These are phyloP conservation scores for Elaeagnus macrophylla DNA, from an alignment of 306 rosid genomes.

Conservation along the genomic window DNA sequence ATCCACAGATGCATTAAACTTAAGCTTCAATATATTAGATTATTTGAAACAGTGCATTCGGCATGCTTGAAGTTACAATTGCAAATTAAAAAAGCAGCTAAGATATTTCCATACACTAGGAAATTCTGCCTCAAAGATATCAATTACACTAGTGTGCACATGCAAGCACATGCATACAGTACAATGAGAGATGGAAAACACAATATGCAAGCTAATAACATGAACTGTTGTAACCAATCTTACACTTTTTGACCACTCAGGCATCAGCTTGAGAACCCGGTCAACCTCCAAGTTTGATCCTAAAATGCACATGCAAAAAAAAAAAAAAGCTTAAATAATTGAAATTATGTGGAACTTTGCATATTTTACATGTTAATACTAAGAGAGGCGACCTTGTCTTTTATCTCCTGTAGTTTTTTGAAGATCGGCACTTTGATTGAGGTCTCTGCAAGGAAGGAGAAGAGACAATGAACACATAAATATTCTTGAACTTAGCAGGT, in stretches of 20 bases:
- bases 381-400: conserved; percentile 23
- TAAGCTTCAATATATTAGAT: too few species aligned
- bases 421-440: conserved; percentile 33
- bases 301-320: conserved; percentile 25
- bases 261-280: conserved; percentile 61
- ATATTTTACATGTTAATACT: neutral
- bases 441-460: conserved; percentile 38
- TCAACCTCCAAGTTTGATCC: conserved; percentile 64
- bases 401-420: conserved; percentile 28
- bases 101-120: too few species aligned
- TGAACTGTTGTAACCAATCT: conserved; percentile 23
- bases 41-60: too few species aligned
- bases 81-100: too few species aligned
- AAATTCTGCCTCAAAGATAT: too few species aligned
- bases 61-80: too few species aligned
- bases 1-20: too few species aligned
- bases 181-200: neutral
- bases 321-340: conserved; percentile 12
- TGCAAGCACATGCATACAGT: too few species aligned
- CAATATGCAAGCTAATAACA: neutral
- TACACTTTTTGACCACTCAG: conserved; percentile 91
- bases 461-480: neutral
- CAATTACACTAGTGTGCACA: too few species aligned
- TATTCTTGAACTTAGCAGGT: neutral
- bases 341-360: neutral